phyloP scores from a whole-genome alignment of 2,329 filamentous ascomycete genomes.

The Cladosporium sp. region DNA sequence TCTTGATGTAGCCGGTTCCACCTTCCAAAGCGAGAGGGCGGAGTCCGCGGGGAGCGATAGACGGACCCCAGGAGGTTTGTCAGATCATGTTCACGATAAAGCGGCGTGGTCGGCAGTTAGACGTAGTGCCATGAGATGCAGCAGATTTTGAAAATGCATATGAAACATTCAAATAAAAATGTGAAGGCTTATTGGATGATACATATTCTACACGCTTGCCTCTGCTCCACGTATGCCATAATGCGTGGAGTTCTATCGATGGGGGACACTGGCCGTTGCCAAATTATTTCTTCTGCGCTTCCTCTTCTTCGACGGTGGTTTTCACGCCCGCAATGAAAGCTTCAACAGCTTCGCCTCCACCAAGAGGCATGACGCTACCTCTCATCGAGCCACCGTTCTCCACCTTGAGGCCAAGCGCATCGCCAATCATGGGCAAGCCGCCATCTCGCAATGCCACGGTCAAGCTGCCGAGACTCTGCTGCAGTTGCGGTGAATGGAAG shows the following conservation, averaged over 20 bases:
- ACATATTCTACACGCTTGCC: conserved; percentile 4
- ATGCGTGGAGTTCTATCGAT: not conserved
- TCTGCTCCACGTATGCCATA: not conserved
- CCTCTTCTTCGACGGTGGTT: conserved; percentile 62
- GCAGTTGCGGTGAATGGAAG: conserved; percentile 81
- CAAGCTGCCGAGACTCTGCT: conserved; percentile 76
- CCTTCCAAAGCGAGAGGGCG: conserved; percentile 5
- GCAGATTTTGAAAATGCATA: too few species aligned
- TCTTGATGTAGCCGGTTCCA: not conserved
- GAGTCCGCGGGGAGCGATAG: conserved; percentile 2
- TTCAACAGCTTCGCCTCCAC: conserved; percentile 81
- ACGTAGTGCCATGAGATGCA: too few species aligned
- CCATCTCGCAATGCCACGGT: conserved; percentile 86
- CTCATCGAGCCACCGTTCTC: conserved; percentile 77
- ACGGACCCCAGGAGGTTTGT: too few species aligned
- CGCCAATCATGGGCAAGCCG: conserved; percentile 80
- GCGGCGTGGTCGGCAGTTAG: too few species aligned
- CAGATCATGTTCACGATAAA: too few species aligned
- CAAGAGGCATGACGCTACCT: conserved; percentile 74
- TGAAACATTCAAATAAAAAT: too few species aligned
- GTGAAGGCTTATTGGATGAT: not conserved
- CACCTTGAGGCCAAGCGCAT: conserved; percentile 74
- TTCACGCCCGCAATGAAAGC: conserved; percentile 87
- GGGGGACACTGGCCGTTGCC: too few species aligned
- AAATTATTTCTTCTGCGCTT: not conserved